Evolutionary conservation across 176 grass and related monocot species (phyloP), one percentile per base, ranked within the genome.

Genomic region (Oryza longistaminata): DNA sequence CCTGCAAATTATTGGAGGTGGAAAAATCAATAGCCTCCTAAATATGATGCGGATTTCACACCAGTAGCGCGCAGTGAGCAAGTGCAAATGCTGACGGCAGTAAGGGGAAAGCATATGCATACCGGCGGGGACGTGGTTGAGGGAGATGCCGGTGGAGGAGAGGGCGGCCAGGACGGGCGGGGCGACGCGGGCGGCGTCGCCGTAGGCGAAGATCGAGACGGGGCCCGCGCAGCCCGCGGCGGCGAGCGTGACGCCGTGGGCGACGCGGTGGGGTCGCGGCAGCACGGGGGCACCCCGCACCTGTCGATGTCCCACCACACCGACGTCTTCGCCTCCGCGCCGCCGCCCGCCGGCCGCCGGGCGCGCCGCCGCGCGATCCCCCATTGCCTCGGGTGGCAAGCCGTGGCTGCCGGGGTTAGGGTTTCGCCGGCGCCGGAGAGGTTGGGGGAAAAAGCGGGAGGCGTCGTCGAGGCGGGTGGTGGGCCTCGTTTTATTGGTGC

Each of bases 221-320:
- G 84, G 78, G 67, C 92, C 92, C 0, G 71, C 75, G 87, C 85
- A 97, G 0, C 85, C 92, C 21, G 82, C 72, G 3, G 62, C 55
- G 37, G 87, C 95, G 49, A 97, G 86, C 66, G 93, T 90, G 71
- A 97, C 50, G 82, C 90, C 90, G 78, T 90, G 85, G 37, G 92
- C 92, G 85, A 97, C 88, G 75, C 76, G 71, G 55, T 95, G 85
- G 92, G 82, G 73, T 97, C 88, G 67, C 78, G 68, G 27, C 71
- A 82, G 62, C 83, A 65, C 78, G 68, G 90, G 87, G 74, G 92
- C 82, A 86, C 88, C 74, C 31, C 82, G 90, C 80, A 89, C 82
- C 92, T 91, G 64, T 97, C 89, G 82, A 97, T 93, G 85, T 97
- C 93, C 95, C 90, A 97, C 92, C 92, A 95, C 27, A 95, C 90